These are phyloP conservation scores for Aciculosporium take DNA, from an alignment of 2,329 filamentous ascomycete species.

Conservation along the genomic window DNA sequence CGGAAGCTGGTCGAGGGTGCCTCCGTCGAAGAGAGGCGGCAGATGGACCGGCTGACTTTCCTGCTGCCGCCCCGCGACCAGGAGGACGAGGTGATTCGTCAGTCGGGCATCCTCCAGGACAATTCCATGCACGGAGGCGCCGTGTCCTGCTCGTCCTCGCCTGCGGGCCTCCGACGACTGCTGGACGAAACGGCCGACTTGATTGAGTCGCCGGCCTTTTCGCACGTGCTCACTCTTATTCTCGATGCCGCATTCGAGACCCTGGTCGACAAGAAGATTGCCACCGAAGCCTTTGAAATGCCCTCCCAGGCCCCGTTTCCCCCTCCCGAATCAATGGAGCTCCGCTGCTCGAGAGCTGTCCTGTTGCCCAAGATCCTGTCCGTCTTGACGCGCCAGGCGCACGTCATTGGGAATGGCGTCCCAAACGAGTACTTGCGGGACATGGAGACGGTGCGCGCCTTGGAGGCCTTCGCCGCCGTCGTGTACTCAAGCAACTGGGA, in stretches of 20 bases:
- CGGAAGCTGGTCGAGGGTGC: constrained; percentile 70
- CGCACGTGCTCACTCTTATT: constrained; percentile 69
- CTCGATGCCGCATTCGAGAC: constrained; percentile 79
- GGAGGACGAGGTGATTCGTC: constrained; percentile 70
- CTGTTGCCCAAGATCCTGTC: constrained; percentile 76
- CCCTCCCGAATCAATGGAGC: constrained; percentile 35
- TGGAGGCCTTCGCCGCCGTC: constrained; percentile 74
- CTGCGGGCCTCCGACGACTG: constrained; percentile 57
- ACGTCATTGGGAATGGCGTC: constrained; percentile 69
- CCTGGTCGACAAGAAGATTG: constrained; percentile 70
- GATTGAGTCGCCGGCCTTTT: constrained; percentile 84
- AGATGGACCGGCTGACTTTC: constrained; percentile 62
- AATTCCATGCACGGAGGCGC: constrained; percentile 19
- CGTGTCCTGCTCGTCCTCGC: constrained; percentile 32
- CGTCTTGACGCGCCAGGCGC: constrained; percentile 79
- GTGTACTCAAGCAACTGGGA: constrained; percentile 80
- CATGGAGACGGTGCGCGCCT: constrained; percentile 61
- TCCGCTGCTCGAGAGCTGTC: constrained; percentile 45
- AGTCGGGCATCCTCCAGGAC: constrained; percentile 62
- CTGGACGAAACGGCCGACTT: constrained; percentile 94
- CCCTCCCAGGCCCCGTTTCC: constrained; percentile 22
- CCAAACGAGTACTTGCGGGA: constrained; percentile 57
- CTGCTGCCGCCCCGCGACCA: constrained; percentile 66
- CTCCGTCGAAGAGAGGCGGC: constrained; percentile 24
- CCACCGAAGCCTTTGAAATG: constrained; percentile 60